Conservation (phyloP, 352 stramenopile genomes). For the Thalassiosira mediterranea region DNA sequence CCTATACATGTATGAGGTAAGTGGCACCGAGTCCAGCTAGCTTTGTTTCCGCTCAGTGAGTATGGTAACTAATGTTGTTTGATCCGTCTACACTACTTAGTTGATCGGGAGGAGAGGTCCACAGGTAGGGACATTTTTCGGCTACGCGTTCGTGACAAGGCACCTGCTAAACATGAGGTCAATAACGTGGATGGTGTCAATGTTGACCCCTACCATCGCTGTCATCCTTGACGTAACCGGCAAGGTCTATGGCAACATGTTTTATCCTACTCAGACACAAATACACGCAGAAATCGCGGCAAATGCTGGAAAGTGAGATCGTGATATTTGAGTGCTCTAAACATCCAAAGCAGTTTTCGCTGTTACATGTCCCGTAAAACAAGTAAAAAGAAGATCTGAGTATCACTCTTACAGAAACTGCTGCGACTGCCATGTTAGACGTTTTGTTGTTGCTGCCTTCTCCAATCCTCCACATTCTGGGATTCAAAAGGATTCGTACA, state of each 20-base stretch:
- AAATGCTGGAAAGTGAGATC: not conserved
- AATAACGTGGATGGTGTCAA: constrained; percentile 74
- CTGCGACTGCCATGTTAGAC: not conserved
- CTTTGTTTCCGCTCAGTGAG: no score
- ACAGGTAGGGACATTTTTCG: constrained; percentile 49
- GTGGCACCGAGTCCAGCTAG: constrained; percentile 9
- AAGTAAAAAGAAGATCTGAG: no score
- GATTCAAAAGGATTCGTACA: constrained; percentile 1
- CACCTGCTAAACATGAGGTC: constrained; percentile 75
- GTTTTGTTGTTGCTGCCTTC: constrained; percentile 6
- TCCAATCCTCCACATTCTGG: constrained; percentile 6
- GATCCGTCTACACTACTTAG: constrained; percentile 24
- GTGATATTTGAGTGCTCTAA: no score
- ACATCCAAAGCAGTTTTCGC: not conserved
- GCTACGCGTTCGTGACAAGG: constrained; percentile 60
- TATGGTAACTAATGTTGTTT: no score
- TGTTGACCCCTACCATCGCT: constrained; percentile 70
- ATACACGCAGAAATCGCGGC: constrained; percentile 81
- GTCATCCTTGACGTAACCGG: constrained; percentile 75
- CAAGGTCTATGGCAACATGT: constrained; percentile 82
- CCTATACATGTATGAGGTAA: constrained; percentile 69
- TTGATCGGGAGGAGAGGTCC: constrained; percentile 56
- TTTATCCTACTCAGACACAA: constrained; percentile 83
- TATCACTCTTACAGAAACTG: no score
- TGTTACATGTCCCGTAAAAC: no score